Evolutionary conservation across 805 yeast genomes (phyloP), one percentile per base, ranked within the genome.

Genomic region (Starmerella lactis-condensi): DNA sequence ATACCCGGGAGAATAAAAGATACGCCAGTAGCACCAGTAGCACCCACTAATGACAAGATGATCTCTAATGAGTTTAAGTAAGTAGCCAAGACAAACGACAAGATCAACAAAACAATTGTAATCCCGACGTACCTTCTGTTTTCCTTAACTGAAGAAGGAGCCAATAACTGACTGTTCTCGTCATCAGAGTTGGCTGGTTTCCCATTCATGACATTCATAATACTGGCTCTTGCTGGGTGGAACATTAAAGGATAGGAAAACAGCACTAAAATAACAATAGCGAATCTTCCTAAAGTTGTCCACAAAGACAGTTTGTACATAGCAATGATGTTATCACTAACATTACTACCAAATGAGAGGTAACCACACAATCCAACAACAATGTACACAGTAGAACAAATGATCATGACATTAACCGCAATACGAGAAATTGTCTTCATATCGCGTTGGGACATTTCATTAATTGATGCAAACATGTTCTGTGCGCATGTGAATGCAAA

Each of bases 401-500:
- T 50, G 1, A 64, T 58, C 37, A 81, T 66, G 1, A 83, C 70
- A 6, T 54, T 39, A 13, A 52, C 37, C 15, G 73, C 65, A 23
- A 78, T 61, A 13, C 45, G 52, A 34, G 60, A 54, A 37, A 71
- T 57, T 21, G 56, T 58, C 5, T 47, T 36, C n/a, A 65, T 54
- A 0, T 75, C 56, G 38, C 63, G 64, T 41, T 69, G 69, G 19
- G 52, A 54, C 18, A 83, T 64, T 55, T 85, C 96, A 46, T 83
- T 85, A 33, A 82, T 67, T 33, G 83, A 67, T 1, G 93, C 70
- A 46, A 79, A 81, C 81, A 79, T 79, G 55, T 85, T 85, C 52
- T 85, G 95, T 48, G 85, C 95, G 46, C 95, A 89, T 1, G 96
- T 85, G 54, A 72, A 85, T 0, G 94, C 93, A 60, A 85, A 83